A percentile compares a stretch with the other conserved stretches of the same genome.
These are phyloP conservation scores for Centaurea solstitialis DNA, from an alignment of 129 eudicot genomes.

Conservation along the genomic window DNA sequence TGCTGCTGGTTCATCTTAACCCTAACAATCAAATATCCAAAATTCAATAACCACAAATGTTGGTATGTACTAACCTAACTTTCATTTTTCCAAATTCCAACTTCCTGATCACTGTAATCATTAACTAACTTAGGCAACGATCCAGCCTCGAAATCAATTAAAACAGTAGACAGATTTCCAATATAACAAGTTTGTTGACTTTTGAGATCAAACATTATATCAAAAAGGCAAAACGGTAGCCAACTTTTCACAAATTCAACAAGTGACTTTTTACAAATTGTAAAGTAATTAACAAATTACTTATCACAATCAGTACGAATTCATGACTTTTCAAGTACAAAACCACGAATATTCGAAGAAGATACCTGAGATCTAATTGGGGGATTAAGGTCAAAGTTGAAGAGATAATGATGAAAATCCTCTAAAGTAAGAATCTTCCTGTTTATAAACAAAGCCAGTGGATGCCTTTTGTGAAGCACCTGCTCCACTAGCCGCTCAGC, in stretches of 20 bases:
- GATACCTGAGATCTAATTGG: slow-evolving; percentile 61
- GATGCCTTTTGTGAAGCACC: slow-evolving; percentile 59
- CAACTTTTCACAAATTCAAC: neutral
- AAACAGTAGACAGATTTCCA: neutral
- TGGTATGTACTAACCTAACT: neutral
- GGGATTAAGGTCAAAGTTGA: slow-evolving; percentile 71
- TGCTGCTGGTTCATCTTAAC: neutral
- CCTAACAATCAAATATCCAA: neutral
- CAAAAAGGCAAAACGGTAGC: neutral
- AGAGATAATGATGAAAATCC: slow-evolving; percentile 73
- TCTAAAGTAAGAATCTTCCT: slow-evolving; percentile 65
- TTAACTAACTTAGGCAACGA: neutral
- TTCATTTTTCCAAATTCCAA: neutral
- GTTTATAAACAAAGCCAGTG: slow-evolving; percentile 48
- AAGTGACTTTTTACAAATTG: neutral
- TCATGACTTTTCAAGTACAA: neutral
- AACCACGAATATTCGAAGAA: neutral
- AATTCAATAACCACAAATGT: neutral
- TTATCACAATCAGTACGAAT: neutral
- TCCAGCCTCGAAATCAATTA: neutral
- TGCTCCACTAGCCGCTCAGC: slow-evolving; percentile 58
- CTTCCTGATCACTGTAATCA: neutral
- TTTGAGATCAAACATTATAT: neutral
- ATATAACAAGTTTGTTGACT: neutral
- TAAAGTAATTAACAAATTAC: neutral